Percentiles rank a stretch among this genome's conserved stretches.
Conservation (phyloP, 2,329 filamentous ascomycete species). For the Moelleriella libera region DNA sequence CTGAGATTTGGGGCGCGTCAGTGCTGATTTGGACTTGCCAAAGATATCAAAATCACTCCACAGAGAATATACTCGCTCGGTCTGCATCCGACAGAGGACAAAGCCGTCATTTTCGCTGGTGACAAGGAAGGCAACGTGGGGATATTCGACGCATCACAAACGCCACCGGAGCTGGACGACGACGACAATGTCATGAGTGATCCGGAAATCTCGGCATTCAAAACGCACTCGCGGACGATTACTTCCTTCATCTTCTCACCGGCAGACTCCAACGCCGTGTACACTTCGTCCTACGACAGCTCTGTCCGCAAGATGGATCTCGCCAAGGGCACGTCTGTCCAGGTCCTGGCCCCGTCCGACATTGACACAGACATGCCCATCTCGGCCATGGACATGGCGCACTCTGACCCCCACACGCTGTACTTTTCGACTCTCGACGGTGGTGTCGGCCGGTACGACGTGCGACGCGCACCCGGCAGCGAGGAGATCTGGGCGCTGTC, state of each 20-base stretch:
- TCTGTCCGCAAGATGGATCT: conserved; percentile 81
- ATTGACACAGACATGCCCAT: conserved; percentile 61
- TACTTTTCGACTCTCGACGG: conserved; percentile 84
- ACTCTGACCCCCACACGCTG: conserved; percentile 55
- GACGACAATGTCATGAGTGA: conserved; percentile 54
- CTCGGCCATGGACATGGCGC: conserved; percentile 69
- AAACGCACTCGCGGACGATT: conserved; percentile 81
- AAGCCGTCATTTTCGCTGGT: conserved; percentile 81
- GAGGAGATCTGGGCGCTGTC: conserved; percentile 61
- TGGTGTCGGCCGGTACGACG: conserved; percentile 66
- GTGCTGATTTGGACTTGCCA: too few relatives aligned
- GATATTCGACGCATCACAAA: conserved; percentile 77
- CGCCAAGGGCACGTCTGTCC: conserved; percentile 61
- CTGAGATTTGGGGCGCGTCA: too few relatives aligned
- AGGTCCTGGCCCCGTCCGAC: conserved; percentile 66
- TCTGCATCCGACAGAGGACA: conserved; percentile 77
- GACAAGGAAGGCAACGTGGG: conserved; percentile 89
- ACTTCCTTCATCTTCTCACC: conserved; percentile 69
- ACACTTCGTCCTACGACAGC: conserved; percentile 83
- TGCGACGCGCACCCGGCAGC: conserved; percentile 38
- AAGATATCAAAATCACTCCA: conserved; percentile 82
- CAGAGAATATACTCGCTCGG: conserved; percentile 76
- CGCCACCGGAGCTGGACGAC: conserved; percentile 41
- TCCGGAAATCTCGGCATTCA: conserved; percentile 77
- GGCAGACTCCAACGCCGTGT: conserved; percentile 59